Base-by-base conservation (phyloP, 495 filamentous ascomycete genomes). In the Xylaria bambusicola region DNA sequence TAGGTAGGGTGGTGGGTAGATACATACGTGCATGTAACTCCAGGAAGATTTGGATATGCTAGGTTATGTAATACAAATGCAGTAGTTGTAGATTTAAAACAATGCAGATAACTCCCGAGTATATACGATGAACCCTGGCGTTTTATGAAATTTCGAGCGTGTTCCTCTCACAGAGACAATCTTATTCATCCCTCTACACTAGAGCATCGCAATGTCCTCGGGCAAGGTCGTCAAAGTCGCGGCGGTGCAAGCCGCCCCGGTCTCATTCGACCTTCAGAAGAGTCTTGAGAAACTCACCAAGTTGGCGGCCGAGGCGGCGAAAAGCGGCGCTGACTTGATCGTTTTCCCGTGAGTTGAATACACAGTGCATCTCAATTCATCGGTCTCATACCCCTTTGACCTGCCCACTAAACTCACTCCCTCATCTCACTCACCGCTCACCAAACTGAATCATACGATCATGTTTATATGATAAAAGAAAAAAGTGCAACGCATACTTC, bases 241-340 rank as follows among this genome's bases (percentile, higher is more conserved):
- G 29, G 73, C 75, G 7, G 73, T 76, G 64, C 76, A 79, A 56
- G 76, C 73, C 13, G 69, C 76, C 12, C 75, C 78, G 2, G 63
- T 75, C 8, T 74, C 66, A 49, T 77, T 81, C 50, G 71, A 77
- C 35, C 72, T 76, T 21, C 41, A 67, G 7, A 63, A 66, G 41
- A 79, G 74, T 26, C 62, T 76, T 3, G 51, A 72, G 44, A 79
- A 80, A 33, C 63, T 73, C 15, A 66, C 66, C 4, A 62, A 44
- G 6, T 61, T 81, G 26, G 74, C 76, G 38, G 67, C 70, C 27
- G 60, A 77, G 53, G 78, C 79, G 2, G 76, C 78, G 17, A 48
- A 50, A 44, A 66, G 67, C 40, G 67, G 67, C n/a, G 78, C 77
- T 21, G 68, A 80, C 26, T 67, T 82, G 42, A 62, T 82, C 31